A percentile compares a stretch with the other conserved stretches of the same genome.
phyloP scores from a whole-genome alignment of 2,329 filamentous ascomycete species.

The Fusarium sp. region DNA sequence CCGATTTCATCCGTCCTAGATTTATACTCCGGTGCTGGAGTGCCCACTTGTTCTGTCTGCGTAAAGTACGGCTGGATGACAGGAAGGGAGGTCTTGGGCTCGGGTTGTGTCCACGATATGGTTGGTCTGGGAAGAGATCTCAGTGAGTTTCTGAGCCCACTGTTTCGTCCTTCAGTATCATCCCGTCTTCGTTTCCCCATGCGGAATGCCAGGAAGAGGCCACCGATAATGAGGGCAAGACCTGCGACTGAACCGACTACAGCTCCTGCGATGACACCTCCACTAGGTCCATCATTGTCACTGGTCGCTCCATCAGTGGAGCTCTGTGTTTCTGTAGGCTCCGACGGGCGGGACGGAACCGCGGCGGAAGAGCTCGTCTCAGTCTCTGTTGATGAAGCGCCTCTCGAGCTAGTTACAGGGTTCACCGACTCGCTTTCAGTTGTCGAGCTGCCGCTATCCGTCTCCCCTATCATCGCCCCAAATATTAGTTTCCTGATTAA shows the following conservation, averaged over 20 bases:
- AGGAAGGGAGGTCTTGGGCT: neutral
- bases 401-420: no score
- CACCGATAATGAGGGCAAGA: neutral
- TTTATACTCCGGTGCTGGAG: no score
- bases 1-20: no score
- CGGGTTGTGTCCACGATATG: rapidly evolving
- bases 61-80: neutral
- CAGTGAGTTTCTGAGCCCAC: neutral
- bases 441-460: no score
- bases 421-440: no score
- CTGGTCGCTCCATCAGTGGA: neutral
- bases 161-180: rapidly evolving
- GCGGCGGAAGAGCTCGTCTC: no score
- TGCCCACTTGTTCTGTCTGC: neutral
- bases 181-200: neutral
- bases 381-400: no score
- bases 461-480: no score
- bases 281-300: neutral
- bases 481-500: no score
- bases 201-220: neutral
- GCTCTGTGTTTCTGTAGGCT: neutral
- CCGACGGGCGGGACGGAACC: no score
- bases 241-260: neutral
- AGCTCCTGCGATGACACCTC: neutral
- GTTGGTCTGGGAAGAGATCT: neutral